These are phyloP conservation scores for Pterulicium gracile DNA, from an alignment of 1,284 basidiomycete genomes.

Conservation along the genomic window DNA sequence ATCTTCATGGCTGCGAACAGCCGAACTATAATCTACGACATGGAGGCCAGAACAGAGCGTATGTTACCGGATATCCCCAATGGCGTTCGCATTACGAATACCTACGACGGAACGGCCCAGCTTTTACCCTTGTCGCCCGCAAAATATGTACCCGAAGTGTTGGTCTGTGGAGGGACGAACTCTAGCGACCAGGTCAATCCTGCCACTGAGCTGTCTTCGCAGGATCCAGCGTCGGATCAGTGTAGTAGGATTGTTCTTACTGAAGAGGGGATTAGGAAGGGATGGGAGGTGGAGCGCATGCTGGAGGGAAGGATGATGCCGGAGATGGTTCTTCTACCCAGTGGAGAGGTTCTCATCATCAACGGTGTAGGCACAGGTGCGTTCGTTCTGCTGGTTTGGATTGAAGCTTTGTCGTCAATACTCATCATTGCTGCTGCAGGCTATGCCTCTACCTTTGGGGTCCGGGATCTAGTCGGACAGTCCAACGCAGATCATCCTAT, in stretches of 20 bases:
- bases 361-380: conserved; percentile 35
- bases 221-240: conserved; percentile 30
- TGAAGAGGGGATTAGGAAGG: conserved; percentile 23
- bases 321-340: conserved; percentile 39
- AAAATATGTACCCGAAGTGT: conserved; percentile 34
- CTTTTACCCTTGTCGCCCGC: conserved; percentile 36
- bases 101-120: conserved; percentile 33
- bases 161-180: conserved; percentile 37
- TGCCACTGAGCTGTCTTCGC: conserved; percentile 22
- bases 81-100: conserved; percentile 37
- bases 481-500: conserved; percentile 37
- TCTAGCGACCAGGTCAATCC: conserved; percentile 18
- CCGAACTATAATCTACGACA: conserved; percentile 33
- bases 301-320: conserved; percentile 33
- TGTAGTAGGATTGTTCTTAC: conserved; percentile 30
- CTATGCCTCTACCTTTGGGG: conserved; percentile 31
- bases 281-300: conserved; percentile 29
- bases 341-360: conserved; percentile 37
- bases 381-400: too few species aligned
- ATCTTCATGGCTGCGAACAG: conserved; percentile 37
- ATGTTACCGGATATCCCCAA: conserved; percentile 35
- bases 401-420: background rate
- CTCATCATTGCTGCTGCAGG: background rate
- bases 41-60: conserved; percentile 31
- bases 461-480: conserved; percentile 22